Evolutionary conservation across 1,284 basidiomycete species (phyloP).

Genomic region (Ceratobasidium sp.): DNA sequence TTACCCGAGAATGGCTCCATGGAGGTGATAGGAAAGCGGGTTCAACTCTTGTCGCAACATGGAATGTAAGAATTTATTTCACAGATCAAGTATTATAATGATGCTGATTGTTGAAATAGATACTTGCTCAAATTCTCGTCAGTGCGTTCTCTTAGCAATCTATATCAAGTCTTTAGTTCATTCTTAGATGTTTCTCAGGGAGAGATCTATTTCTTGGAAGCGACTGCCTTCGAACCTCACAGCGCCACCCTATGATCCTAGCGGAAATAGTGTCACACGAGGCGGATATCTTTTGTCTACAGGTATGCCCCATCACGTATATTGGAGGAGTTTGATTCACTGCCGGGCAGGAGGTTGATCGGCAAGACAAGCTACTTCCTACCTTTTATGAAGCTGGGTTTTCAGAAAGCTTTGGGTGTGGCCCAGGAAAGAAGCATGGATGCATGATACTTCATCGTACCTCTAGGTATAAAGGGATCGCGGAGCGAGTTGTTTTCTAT

Average conservation of each 20-base stretch:
- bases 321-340: background rate
- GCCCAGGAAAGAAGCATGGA: constrained; percentile 82
- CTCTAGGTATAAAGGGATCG: constrained; percentile 64
- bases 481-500: constrained; percentile 68
- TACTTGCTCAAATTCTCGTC: constrained; percentile 39
- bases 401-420: constrained; percentile 71
- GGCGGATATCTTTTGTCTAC: constrained; percentile 85
- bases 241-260: constrained; percentile 80
- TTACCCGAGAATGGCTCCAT: constrained; percentile 34
- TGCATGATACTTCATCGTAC: constrained; percentile 81
- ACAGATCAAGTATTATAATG: background rate
- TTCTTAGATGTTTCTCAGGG: constrained; percentile 62
- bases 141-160: constrained; percentile 27
- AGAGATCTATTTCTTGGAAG: constrained; percentile 83
- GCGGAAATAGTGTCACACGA: constrained; percentile 75
- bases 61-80: constrained; percentile 18
- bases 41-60: constrained; percentile 33
- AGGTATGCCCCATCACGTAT: constrained; percentile 62
- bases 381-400: constrained; percentile 72
- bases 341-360: constrained; percentile 76
- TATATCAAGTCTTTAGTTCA: constrained; percentile 27
- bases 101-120: background rate
- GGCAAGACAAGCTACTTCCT: constrained; percentile 71
- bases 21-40: background rate
- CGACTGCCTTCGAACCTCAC: constrained; percentile 75